Percentiles rank a stretch among this genome's conserved stretches.
These are phyloP conservation scores for Ziziphus jujuba DNA, from an alignment of 306 rosid genomes.

Conservation along the genomic window DNA sequence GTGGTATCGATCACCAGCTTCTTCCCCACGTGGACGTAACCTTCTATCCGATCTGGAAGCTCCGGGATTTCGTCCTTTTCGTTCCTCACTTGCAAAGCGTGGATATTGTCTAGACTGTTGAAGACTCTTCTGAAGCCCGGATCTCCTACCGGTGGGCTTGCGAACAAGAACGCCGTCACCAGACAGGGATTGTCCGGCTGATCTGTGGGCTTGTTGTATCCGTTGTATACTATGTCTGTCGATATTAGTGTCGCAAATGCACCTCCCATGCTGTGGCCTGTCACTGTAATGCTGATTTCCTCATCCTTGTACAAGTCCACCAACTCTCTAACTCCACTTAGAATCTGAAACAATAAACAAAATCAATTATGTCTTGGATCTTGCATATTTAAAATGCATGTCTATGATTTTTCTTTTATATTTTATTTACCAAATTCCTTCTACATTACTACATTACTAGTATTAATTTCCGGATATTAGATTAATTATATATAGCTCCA, in stretches of 20 bases:
- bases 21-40: background rate
- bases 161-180: constrained; percentile 6
- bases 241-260: background rate
- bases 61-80: background rate
- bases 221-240: background rate
- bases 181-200: background rate
- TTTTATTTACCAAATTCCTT: no score
- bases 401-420: no score
- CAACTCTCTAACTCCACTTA: background rate
- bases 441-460: no score
- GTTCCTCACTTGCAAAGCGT: constrained; percentile 4
- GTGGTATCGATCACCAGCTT: constrained; percentile 2
- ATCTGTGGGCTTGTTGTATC: background rate
- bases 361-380: no score
- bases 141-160: background rate
- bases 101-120: background rate
- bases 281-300: no score
- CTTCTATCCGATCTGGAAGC: background rate
- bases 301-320: background rate
- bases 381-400: no score
- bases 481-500: no score
- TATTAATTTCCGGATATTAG: no score
- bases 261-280: constrained; percentile 6
- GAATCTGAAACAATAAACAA: constrained; percentile 5
- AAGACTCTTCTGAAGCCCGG: background rate